Conservation (phyloP, 495 filamentous ascomycete genomes). For the Bacidia rubella region DNA sequence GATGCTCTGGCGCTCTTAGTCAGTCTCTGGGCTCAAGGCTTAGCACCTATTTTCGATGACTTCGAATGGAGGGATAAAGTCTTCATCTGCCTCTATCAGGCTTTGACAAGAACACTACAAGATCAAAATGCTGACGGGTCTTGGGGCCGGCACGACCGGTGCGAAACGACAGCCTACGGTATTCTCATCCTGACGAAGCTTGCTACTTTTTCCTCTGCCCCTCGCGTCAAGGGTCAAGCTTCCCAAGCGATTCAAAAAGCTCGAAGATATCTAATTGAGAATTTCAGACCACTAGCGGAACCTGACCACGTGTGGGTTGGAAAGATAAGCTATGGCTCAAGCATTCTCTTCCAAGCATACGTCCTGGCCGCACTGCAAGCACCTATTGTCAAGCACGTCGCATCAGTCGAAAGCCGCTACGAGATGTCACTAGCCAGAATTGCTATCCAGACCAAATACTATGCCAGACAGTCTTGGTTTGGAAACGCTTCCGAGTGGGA, state of each 20-base stretch:
- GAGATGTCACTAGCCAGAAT: slow-evolving; percentile 10
- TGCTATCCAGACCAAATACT: slow-evolving; percentile 13
- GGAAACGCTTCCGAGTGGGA: slow-evolving; percentile 7
- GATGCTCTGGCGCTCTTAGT: slow-evolving; percentile 10
- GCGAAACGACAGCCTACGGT: slow-evolving; percentile 14
- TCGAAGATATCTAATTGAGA: slow-evolving; percentile 4
- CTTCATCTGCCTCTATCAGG: slow-evolving; percentile 15
- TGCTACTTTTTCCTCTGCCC: slow-evolving; percentile 10
- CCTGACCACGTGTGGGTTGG: slow-evolving; percentile 13
- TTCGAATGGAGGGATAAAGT: slow-evolving; percentile 10
- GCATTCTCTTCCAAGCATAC: slow-evolving; percentile 10
- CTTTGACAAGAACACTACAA: slow-evolving; percentile 11
- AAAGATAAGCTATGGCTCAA: slow-evolving; percentile 10
- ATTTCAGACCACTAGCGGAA: slow-evolving; percentile 7
- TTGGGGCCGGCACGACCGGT: slow-evolving; percentile 9
- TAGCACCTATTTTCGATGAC: slow-evolving; percentile 8
- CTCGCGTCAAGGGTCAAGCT: slow-evolving; percentile 9
- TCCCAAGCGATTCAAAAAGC: slow-evolving; percentile 8
- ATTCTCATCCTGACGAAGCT: slow-evolving; percentile 10
- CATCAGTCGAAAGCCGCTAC: slow-evolving; percentile 12
- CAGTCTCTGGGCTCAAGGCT: slow-evolving; percentile 9
- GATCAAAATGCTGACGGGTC: slow-evolving; percentile 11
- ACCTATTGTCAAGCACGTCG: neutral
- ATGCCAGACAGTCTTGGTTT: slow-evolving; percentile 11
- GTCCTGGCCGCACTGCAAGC: slow-evolving; percentile 13